phyloP scores from a whole-genome alignment of 2,329 filamentous ascomycete genomes.

The Cercospora sp. region DNA sequence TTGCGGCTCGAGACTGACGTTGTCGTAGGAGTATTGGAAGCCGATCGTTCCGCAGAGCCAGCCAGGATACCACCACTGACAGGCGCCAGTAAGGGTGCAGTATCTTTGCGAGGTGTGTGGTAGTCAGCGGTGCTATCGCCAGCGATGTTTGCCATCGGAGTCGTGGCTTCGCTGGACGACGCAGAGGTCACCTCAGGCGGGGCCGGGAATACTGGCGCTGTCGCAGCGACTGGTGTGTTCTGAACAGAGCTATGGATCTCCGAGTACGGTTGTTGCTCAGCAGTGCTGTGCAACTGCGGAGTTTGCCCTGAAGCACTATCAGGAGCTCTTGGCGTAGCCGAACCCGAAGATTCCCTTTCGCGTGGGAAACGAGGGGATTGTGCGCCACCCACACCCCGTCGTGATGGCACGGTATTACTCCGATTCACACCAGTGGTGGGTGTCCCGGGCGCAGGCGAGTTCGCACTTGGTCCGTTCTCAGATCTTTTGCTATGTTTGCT shows the following conservation, averaged over 20 bases:
- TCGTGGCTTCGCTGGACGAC: slow-evolving; percentile 43
- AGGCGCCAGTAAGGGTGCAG: slow-evolving; percentile 41
- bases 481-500: slow-evolving; percentile 82
- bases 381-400: slow-evolving; percentile 66
- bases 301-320: slow-evolving; percentile 5
- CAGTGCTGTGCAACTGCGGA: background rate
- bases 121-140: slow-evolving; percentile 37
- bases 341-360: slow-evolving; percentile 52
- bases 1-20: slow-evolving; percentile 30
- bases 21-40: slow-evolving; percentile 33
- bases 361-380: slow-evolving; percentile 63
- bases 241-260: slow-evolving; percentile 33
- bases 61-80: slow-evolving; percentile 24
- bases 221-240: slow-evolving; percentile 31
- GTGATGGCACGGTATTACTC: slow-evolving; percentile 93
- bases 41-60: slow-evolving; percentile 30
- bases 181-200: slow-evolving; percentile 44
- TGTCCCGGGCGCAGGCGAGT: slow-evolving; percentile 52
- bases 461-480: slow-evolving; percentile 68
- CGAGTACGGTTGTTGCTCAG: slow-evolving; percentile 28
- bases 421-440: slow-evolving; percentile 59
- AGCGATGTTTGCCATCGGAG: slow-evolving; percentile 35
- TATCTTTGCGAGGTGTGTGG: slow-evolving; percentile 37
- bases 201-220: slow-evolving; percentile 36
- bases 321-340: slow-evolving; percentile 49